A percentile compares a stretch with the other conserved stretches of the same genome.
These are phyloP conservation scores for Sphaerobolus stellatus DNA, from an alignment of 1,284 basidiomycete species.

Conservation along the genomic window DNA sequence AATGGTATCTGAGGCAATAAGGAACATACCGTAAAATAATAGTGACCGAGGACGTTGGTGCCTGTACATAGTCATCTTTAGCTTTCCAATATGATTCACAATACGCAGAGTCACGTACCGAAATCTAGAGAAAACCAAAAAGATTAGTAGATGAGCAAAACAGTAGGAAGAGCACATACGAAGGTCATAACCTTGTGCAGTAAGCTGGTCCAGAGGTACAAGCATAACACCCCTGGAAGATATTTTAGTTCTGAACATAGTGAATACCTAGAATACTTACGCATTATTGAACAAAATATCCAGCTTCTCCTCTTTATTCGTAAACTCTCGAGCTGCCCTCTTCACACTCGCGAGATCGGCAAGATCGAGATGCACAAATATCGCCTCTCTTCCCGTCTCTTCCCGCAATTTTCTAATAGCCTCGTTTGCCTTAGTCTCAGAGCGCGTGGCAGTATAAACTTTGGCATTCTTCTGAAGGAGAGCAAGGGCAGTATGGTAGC, in stretches of 20 bases:
- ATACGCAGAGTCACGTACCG: background rate
- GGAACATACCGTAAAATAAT: background rate
- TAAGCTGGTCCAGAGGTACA: background rate
- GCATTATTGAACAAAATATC: conserved; percentile 22
- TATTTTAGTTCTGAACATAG: conserved; percentile 3
- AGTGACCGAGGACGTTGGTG: background rate
- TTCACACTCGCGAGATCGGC: conserved; percentile 5
- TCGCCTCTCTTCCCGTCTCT: conserved; percentile 1
- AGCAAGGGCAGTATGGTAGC: conserved; percentile 32
- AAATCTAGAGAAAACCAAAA: background rate
- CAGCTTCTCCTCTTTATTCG: conserved; percentile 21
- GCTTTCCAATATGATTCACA: background rate
- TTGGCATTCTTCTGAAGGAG: conserved; percentile 28
- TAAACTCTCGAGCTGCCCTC: conserved; percentile 5
- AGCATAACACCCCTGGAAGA: conserved; percentile 7
- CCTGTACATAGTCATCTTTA: background rate
- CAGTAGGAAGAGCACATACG: background rate
- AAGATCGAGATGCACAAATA: conserved; percentile 4
- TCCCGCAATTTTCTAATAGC: conserved; percentile 22
- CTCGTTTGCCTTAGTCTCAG: conserved; percentile 21
- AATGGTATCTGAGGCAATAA: background rate
- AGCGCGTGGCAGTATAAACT: conserved; percentile 33
- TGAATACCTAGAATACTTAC: background rate
- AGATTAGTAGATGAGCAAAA: background rate
- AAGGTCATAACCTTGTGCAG: background rate